Evolutionary conservation across 768 basidiomycete species (phyloP).

Genomic region (Lyophyllum decastes): DNA sequence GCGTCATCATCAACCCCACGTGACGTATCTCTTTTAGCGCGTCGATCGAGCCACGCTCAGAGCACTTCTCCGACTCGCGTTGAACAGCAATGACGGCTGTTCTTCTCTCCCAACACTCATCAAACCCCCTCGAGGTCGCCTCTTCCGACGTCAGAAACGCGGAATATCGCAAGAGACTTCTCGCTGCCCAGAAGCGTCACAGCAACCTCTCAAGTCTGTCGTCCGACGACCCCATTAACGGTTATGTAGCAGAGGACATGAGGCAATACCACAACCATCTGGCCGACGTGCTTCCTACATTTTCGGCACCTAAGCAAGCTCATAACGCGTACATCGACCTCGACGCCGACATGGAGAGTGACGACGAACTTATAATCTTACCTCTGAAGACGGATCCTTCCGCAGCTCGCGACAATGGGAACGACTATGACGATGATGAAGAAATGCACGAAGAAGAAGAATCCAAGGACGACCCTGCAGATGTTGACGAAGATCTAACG

Average conservation of each 20-base stretch:
- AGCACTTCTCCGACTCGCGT: background rate
- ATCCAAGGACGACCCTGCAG: slow-evolving; percentile 33
- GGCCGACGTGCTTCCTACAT: slow-evolving; percentile 39
- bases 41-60: slow-evolving; percentile 6
- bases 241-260: slow-evolving; percentile 38
- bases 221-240: slow-evolving; percentile 54
- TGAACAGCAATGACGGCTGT: slow-evolving; percentile 33
- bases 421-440: slow-evolving; percentile 4
- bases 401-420: background rate
- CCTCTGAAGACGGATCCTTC: background rate
- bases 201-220: slow-evolving; percentile 23
- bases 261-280: slow-evolving; percentile 54
- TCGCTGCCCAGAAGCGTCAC: slow-evolving; percentile 31
- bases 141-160: slow-evolving; percentile 60
- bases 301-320: slow-evolving; percentile 13
- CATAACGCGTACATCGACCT: slow-evolving; percentile 38
- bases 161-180: slow-evolving; percentile 40
- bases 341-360: slow-evolving; percentile 53
- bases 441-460: slow-evolving; percentile 25
- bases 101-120: slow-evolving; percentile 68
- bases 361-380: slow-evolving; percentile 31
- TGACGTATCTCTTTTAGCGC: slow-evolving; percentile 14
- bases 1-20: slow-evolving; percentile 8
- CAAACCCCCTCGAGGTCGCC: slow-evolving; percentile 70
- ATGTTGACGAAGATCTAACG: slow-evolving; percentile 64